A percentile compares a stretch with the other conserved stretches of the same genome.
Conservation (phyloP, 371 early-diverging fungal genomes). For the Smittium culicis region DNA sequence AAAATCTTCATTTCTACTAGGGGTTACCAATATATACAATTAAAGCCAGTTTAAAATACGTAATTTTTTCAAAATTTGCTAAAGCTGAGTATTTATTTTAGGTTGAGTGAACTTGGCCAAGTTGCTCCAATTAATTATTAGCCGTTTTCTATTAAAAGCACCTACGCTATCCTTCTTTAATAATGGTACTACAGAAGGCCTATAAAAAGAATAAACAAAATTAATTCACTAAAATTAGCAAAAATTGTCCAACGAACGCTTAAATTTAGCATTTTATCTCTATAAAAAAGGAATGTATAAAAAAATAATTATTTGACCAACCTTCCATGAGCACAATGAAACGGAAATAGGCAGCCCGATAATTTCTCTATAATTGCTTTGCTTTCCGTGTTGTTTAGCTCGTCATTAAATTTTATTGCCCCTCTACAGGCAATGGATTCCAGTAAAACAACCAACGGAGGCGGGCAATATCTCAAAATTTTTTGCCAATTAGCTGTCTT, state of each 20-base stretch:
- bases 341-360: slow-evolving; percentile 7
- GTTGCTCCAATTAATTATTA: too few species aligned
- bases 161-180: not conserved
- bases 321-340: slow-evolving; percentile 14
- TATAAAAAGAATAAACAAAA: not conserved
- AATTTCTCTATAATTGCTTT: not conserved
- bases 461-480: slow-evolving; percentile 7
- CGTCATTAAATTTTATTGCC: slow-evolving; percentile 13
- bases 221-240: not conserved
- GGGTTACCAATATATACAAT: too few species aligned
- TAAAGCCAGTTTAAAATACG: too few species aligned
- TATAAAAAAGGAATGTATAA: not conserved
- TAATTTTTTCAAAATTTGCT: too few species aligned
- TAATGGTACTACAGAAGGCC: slow-evolving; percentile 8
- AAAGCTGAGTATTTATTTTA: too few species aligned
- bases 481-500: not conserved
- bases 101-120: too few species aligned
- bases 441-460: slow-evolving; percentile 8
- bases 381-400: not conserved
- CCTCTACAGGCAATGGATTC: slow-evolving; percentile 9
- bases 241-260: too few species aligned
- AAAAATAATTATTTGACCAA: not conserved
- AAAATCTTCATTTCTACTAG: too few species aligned
- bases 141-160: not conserved
- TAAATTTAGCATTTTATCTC: not conserved